Evolutionary conservation across 768 basidiomycete genomes (phyloP).

Genomic region (Mycena sanguinolenta): DNA sequence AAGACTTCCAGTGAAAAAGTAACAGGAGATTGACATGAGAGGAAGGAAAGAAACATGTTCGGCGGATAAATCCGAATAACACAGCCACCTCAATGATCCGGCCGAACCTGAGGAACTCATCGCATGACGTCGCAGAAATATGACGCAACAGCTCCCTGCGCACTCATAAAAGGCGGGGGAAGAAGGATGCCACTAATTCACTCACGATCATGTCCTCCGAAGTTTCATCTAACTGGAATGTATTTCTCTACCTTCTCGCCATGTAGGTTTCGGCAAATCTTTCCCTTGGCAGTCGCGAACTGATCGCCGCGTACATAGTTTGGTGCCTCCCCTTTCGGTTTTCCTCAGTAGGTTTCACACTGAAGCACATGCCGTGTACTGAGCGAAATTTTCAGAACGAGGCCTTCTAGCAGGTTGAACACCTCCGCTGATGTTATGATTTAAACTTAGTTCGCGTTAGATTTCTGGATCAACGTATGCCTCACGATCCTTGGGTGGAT

Average conservation of each 20-base stretch:
- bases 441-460: conserved; percentile 22
- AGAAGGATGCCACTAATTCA: neutral
- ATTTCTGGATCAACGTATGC: conserved; percentile 53
- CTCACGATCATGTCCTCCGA: conserved; percentile 38
- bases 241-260: conserved; percentile 54
- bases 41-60: no score
- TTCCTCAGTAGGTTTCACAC: conserved; percentile 43
- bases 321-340: conserved; percentile 45
- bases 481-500: conserved; percentile 57
- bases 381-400: conserved; percentile 37
- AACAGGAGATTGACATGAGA: no score
- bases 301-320: conserved; percentile 30
- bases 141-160: no score
- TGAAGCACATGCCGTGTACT: neutral
- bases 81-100: no score
- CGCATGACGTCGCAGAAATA: no score
- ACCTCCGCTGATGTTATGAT: neutral
- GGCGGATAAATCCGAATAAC: no score
- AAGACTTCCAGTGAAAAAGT: no score
- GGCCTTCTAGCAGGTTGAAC: conserved; percentile 42
- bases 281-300: neutral
- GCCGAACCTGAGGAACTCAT: no score
- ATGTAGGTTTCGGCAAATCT: conserved; percentile 40
- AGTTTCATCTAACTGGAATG: conserved; percentile 46
- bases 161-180: conserved; percentile 6